Percentiles rank a stretch among this genome's conserved stretches.
Conservation (phyloP, 2,329 filamentous ascomycete species). For the Claviceps humidiphila region DNA sequence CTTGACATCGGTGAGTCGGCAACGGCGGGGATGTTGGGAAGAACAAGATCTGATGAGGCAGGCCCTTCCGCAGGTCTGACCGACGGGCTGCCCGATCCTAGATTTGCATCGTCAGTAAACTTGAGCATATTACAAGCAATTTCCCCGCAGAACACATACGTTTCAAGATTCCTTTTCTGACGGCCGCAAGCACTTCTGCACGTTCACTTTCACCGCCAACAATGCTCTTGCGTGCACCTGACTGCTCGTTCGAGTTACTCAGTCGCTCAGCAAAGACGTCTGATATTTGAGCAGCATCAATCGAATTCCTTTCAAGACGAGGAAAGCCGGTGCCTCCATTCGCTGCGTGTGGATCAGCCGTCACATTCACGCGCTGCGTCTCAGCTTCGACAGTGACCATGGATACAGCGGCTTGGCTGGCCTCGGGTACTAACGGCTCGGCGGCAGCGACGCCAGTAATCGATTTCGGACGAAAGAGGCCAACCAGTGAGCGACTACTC, state of each 20-base stretch:
- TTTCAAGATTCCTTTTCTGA: slow-evolving; percentile 93
- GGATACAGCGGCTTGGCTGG: slow-evolving; percentile 72
- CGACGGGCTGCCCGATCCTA: slow-evolving; percentile 55
- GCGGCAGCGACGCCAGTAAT: slow-evolving; percentile 63
- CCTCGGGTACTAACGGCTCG: slow-evolving; percentile 52
- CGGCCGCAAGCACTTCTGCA: slow-evolving; percentile 79
- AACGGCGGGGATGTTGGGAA: slow-evolving; percentile 48
- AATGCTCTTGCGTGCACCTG: slow-evolving; percentile 68
- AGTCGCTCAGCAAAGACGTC: slow-evolving; percentile 34
- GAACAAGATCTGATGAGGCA: slow-evolving; percentile 32
- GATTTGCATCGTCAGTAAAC: not conserved
- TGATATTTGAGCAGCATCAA: slow-evolving; percentile 47
- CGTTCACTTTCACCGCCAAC: slow-evolving; percentile 81
- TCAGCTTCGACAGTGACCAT: slow-evolving; percentile 96
- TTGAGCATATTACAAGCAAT: not conserved
- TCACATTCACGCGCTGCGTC: slow-evolving; percentile 69
- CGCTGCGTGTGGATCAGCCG: slow-evolving; percentile 53
- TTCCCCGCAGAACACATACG: slow-evolving; percentile 35
- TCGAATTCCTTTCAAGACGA: slow-evolving; percentile 67
- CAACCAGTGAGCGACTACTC: slow-evolving; percentile 77
- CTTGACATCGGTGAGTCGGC: slow-evolving; percentile 74
- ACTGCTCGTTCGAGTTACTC: slow-evolving; percentile 45
- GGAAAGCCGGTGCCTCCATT: slow-evolving; percentile 67
- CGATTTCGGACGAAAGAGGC: slow-evolving; percentile 89
- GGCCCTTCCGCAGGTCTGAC: slow-evolving; percentile 46